Evolutionary conservation across 495 filamentous ascomycete genomes (phyloP).

Genomic region (Podospora didyma): DNA sequence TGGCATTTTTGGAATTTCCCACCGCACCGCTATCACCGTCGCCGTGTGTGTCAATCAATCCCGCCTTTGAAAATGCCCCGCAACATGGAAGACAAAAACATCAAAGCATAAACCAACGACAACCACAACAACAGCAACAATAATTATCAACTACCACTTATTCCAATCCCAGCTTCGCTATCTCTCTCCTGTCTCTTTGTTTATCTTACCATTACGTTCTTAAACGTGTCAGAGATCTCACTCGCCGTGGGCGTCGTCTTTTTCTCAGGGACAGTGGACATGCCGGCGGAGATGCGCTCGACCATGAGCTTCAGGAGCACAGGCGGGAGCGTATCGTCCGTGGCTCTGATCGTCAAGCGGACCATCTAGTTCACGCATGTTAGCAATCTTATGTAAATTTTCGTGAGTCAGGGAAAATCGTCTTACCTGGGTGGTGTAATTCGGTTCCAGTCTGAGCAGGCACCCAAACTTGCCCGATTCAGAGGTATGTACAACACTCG

Average conservation of each 20-base stretch:
- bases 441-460: conserved; percentile 89
- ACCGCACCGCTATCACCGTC: too few relatives aligned
- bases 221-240: conserved; percentile 46
- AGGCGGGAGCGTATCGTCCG: conserved; percentile 81
- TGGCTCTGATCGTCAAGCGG: conserved; percentile 89
- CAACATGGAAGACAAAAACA: background rate
- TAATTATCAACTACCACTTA: background rate
- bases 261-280: conserved; percentile 38
- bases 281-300: conserved; percentile 58
- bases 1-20: too few relatives aligned
- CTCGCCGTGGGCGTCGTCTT: conserved; percentile 29
- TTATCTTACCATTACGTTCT: conserved; percentile 47
- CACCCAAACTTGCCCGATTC: conserved; percentile 89
- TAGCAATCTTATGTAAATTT: too few relatives aligned
- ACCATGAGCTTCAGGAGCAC: conserved; percentile 82
- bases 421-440: conserved; percentile 78
- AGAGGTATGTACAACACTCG: conserved; percentile 80
- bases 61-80: too few relatives aligned
- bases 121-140: background rate
- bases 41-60: too few relatives aligned
- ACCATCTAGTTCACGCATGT: conserved; percentile 68
- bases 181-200: background rate
- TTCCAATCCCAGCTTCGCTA: background rate
- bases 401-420: background rate
- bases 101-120: background rate